Evolutionary conservation across 2,329 filamentous ascomycete genomes (phyloP), one percentile per base, ranked within the genome.

Genomic region (Sporothrix variecibatus): DNA sequence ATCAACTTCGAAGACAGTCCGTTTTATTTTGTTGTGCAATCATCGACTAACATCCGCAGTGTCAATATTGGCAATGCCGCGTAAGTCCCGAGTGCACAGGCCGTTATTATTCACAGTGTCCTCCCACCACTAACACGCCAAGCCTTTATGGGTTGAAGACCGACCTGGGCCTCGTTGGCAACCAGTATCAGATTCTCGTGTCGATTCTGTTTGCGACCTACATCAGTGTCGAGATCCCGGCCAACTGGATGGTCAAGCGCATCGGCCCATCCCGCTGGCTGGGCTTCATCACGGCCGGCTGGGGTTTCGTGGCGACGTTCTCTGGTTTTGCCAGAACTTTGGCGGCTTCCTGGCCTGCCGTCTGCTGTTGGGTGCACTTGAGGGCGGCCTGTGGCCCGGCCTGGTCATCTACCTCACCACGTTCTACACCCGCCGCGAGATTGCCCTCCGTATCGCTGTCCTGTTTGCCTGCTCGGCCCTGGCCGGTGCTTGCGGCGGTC

Each of bases 401-500:
- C 67, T 77, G 12, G 77, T 79, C 79, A 77, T 90, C 81, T 93
- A 93, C 77, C 83, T 94, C 67, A 94, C 92, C 0, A 89, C 93
- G 75, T 94, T 93, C 86, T 94, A 94, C 81, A 90, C 87, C 62
- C 88, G 89, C 77, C 86, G 89, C 23, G 92, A 94, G 81, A 86
- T 93, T 3, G 92, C 91, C 28, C 82, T 93, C n/a, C 87, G 92
- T 4, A 90, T 94, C 1, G 91, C 91, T 2, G 90, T 93, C 75
- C 87, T 94, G 1, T 90, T 94, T 74, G 88, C 91, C 20, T 89
- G 86, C 20, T 90, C 91, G 0, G 92, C 92, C 0, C 84, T 94
- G 0, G 91, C 91, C 0, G 92, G 92, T 6, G 92, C 92, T 20
- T 93, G 90, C 76, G 92, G 92, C 9, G 92, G 93, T 2, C 86